Evolutionary conservation across 768 basidiomycete genomes (phyloP).

Genomic region (Boletus huronensis): DNA sequence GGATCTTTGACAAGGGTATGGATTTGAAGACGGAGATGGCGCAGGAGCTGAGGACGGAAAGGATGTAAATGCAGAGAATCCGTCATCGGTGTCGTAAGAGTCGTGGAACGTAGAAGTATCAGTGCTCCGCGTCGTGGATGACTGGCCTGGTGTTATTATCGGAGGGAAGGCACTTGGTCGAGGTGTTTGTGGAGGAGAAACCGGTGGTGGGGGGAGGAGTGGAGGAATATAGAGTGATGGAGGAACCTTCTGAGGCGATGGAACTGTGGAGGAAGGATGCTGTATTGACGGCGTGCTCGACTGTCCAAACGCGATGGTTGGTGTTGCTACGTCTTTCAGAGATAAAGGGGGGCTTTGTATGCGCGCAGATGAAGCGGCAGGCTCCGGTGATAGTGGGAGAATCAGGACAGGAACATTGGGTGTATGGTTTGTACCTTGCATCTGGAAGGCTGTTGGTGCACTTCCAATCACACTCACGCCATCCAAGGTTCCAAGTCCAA

Average conservation of each 20-base stretch:
- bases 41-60: conserved; percentile 22
- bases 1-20: conserved; percentile 12
- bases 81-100: conserved; percentile 36
- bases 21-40: background rate
- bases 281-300: conserved; percentile 5
- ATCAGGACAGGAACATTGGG: conserved; percentile 13
- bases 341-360: conserved; percentile 14
- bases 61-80: conserved; percentile 51
- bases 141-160: conserved; percentile 3
- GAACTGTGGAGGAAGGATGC: conserved; percentile 20
- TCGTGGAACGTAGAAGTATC: conserved; percentile 12
- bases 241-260: conserved; percentile 23
- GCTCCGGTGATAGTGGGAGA: conserved; percentile 30
- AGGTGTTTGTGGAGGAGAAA: conserved; percentile 33
- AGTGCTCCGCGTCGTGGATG: conserved; percentile 5
- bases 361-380: conserved; percentile 22
- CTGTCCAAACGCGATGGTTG: background rate
- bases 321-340: background rate
- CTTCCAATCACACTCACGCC: background rate
- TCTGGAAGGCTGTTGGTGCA: background rate
- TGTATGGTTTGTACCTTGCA: background rate
- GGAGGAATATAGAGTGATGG: conserved; percentile 26
- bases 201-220: conserved; percentile 30
- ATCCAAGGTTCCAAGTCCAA: background rate
- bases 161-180: conserved; percentile 16